phyloP scores from a whole-genome alignment of 2,329 filamentous ascomycete genomes.

The Proliferodiscus dingleyae region DNA sequence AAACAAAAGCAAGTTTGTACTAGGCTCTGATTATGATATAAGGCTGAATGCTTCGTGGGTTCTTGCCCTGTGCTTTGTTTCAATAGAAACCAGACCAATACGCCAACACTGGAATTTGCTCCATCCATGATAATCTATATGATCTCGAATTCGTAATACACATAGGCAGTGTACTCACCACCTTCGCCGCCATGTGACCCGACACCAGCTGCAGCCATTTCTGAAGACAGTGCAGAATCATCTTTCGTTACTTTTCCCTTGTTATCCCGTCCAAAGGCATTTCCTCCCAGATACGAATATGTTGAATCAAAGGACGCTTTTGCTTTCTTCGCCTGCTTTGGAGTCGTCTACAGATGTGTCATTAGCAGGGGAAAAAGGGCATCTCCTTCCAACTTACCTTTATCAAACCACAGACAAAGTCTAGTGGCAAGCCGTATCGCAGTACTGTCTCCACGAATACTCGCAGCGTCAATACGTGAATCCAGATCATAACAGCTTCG shows the following conservation, averaged over 20 bases:
- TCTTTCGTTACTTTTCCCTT: constrained; percentile 89
- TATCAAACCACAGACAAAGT: constrained; percentile 80
- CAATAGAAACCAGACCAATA: constrained; percentile 9
- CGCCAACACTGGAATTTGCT: constrained; percentile 12
- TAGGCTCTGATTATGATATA: no score
- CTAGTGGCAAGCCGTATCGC: constrained; percentile 85
- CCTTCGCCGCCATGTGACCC: constrained; percentile 60
- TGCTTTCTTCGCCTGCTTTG: constrained; percentile 77
- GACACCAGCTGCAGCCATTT: constrained; percentile 74
- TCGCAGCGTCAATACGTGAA: constrained; percentile 82
- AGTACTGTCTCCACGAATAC: constrained; percentile 99
- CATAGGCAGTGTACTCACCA: constrained; percentile 88
- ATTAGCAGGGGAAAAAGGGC: constrained; percentile 15
- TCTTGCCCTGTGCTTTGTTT: constrained; percentile 22
- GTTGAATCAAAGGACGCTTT: constrained; percentile 74
- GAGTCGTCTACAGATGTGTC: constrained; percentile 60
- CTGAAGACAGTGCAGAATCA: constrained; percentile 70
- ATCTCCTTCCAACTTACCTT: constrained; percentile 54
- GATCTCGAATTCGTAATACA: constrained; percentile 94
- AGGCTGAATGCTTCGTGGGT: constrained; percentile 4
- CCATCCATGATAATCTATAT: constrained; percentile 26
- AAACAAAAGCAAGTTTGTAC: no score
- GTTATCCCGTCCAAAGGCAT: constrained; percentile 90
- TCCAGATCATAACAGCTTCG: constrained; percentile 93
- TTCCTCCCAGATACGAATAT: constrained; percentile 90